Conservation (phyloP, 495 filamentous ascomycete genomes). For the Daldinia concentrica region DNA sequence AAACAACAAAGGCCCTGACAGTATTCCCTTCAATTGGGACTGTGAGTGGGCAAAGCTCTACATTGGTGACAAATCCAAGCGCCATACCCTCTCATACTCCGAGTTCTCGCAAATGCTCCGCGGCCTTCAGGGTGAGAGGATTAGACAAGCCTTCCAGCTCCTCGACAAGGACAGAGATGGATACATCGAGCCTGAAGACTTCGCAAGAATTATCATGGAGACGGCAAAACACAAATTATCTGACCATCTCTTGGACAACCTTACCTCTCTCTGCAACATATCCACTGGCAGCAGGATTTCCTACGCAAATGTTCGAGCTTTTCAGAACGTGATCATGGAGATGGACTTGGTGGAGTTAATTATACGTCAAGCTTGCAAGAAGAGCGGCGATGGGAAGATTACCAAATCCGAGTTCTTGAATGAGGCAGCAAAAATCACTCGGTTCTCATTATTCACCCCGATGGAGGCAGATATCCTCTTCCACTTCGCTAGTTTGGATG, state of each 20-base stretch:
- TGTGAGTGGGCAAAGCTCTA: conserved; percentile 97
- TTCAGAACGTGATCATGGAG: conserved; percentile 95
- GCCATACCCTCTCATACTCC: conserved; percentile 91
- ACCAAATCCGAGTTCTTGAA: conserved; percentile 94
- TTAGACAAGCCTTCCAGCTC: conserved; percentile 90
- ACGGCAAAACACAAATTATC: conserved; percentile 97
- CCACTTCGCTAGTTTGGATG: conserved; percentile 94
- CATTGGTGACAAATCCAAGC: conserved; percentile 80
- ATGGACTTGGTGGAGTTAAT: conserved; percentile 98
- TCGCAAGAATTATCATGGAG: conserved; percentile 93
- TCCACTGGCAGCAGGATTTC: conserved; percentile 91
- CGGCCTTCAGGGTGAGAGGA: conserved; percentile 92
- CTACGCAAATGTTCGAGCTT: conserved; percentile 95
- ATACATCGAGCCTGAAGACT: conserved; percentile 96
- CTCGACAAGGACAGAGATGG: conserved; percentile 95
- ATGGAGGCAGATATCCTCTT: conserved; percentile 99
- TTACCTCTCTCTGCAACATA: conserved; percentile 95
- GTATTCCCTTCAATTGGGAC: conserved; percentile 95
- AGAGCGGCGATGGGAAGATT: conserved; percentile 90
- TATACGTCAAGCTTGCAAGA: conserved; percentile 82
- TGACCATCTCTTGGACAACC: conserved; percentile 92
- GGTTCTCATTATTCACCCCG: conserved; percentile 94
- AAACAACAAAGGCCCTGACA: conserved; percentile 78
- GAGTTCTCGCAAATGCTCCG: conserved; percentile 99
- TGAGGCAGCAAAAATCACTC: conserved; percentile 86